A percentile compares a stretch with the other conserved stretches of the same genome.
These are phyloP conservation scores for Populus davidiana DNA, from an alignment of 345 rosid genomes.

Conservation along the genomic window DNA sequence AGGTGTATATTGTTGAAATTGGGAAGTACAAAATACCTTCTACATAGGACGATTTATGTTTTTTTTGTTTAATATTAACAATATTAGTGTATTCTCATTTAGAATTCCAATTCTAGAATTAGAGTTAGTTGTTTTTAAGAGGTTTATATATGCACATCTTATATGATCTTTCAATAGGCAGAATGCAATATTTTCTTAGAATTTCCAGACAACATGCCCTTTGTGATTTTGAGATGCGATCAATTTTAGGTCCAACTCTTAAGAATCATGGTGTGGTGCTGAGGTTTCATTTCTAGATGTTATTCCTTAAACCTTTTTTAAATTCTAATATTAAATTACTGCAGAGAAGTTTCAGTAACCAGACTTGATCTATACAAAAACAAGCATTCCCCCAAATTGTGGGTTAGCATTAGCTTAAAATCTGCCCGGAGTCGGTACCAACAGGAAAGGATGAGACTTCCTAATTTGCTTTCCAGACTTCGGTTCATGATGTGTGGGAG, in stretches of 20 bases:
- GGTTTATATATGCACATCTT: not conserved
- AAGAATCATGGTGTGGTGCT: not conserved
- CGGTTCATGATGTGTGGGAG: not conserved
- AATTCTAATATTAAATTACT: not conserved
- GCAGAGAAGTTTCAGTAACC: not conserved
- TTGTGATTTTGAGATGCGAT: not conserved
- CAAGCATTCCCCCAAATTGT: not conserved
- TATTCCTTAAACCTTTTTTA: not conserved
- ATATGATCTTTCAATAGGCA: not conserved
- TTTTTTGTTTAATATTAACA: not conserved
- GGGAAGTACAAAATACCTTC: no score
- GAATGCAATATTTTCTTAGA: not conserved
- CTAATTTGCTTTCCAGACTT: not conserved
- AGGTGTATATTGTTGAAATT: no score
- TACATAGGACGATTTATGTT: not conserved
- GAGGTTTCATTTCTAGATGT: not conserved
- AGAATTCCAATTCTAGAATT: not conserved
- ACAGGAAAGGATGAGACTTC: not conserved
- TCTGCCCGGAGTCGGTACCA: not conserved
- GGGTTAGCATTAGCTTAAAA: conserved; percentile 1
- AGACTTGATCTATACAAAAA: not conserved
- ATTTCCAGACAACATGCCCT: not conserved
- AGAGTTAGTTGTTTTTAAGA: not conserved
- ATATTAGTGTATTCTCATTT: not conserved
- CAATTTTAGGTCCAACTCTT: not conserved